Evolutionary conservation across 495 filamentous ascomycete species (phyloP).

Genomic region (Trichocladium antarcticum): DNA sequence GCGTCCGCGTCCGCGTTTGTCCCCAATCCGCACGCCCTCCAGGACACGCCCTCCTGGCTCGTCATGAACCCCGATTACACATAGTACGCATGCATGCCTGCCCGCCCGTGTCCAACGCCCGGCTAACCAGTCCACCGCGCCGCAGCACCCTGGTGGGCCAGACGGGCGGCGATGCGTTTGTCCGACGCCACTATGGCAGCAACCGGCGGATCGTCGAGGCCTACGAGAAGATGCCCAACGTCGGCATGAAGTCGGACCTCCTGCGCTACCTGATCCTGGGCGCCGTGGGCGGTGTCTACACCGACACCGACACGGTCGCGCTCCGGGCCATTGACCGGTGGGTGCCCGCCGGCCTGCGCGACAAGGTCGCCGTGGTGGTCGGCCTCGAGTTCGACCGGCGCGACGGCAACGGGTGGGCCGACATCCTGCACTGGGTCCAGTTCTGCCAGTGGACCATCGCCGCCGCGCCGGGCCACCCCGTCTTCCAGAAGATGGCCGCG

Average conservation of each 20-base stretch:
- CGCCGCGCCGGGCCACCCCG: constrained; percentile 29
- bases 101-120: not conserved
- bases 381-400: constrained; percentile 30
- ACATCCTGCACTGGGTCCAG: constrained; percentile 27
- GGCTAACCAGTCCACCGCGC: not conserved
- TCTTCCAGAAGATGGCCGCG: constrained; percentile 28
- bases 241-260: constrained; percentile 42
- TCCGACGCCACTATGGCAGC: constrained; percentile 16
- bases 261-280: constrained; percentile 43
- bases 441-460: constrained; percentile 36
- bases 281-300: constrained; percentile 42
- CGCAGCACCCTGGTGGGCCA: constrained; percentile 14
- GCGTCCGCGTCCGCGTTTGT: not conserved
- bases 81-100: constrained; percentile 1
- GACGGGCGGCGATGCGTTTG: constrained; percentile 18
- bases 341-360: constrained; percentile 33
- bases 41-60: constrained; percentile 4
- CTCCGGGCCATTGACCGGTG: constrained; percentile 34
- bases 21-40: constrained; percentile 1
- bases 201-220: constrained; percentile 34
- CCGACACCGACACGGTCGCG: constrained; percentile 43
- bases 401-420: constrained; percentile 15
- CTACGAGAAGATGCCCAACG: constrained; percentile 33
- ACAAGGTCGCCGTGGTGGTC: constrained; percentile 24
- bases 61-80: constrained; percentile 5